These are phyloP conservation scores for Umbelopsis sp. DNA, from an alignment of 192 early-diverging fungal genomes.

Conservation along the genomic window DNA sequence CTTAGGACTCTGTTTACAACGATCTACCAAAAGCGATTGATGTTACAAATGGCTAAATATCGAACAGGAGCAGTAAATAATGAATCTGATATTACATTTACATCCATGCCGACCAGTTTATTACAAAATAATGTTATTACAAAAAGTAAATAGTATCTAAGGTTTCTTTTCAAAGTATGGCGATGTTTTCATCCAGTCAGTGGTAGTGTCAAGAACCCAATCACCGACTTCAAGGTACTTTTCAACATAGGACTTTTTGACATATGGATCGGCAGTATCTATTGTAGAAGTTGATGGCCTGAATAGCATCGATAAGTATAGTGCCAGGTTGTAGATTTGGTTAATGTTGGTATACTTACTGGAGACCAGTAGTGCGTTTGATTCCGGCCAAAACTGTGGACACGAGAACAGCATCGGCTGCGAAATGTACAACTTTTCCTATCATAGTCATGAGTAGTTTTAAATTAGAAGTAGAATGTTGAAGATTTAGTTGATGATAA, in stretches of 20 bases:
- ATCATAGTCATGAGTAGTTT: conserved; percentile 33
- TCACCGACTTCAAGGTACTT: conserved; percentile 60
- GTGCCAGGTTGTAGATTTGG: not conserved
- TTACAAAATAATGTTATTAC: not conserved
- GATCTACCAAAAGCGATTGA: too few relatives aligned
- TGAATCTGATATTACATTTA: not conserved
- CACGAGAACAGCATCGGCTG: conserved; percentile 59
- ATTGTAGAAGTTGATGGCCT: conserved; percentile 52
- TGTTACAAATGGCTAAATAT: not conserved
- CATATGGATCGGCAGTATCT: conserved; percentile 49
- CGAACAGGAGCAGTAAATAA: not conserved
- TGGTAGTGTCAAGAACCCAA: conserved; percentile 50
- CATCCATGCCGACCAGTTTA: not conserved
- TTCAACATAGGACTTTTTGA: conserved; percentile 37
- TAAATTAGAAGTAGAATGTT: not conserved
- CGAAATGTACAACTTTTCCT: conserved; percentile 50
- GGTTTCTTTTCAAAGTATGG: conserved; percentile 51
- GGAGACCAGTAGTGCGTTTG: conserved; percentile 53
- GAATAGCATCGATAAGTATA: not conserved
- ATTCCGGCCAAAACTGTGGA: conserved; percentile 61
- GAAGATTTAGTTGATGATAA: not conserved
- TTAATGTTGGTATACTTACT: conserved; percentile 26
- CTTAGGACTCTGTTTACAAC: too few relatives aligned
- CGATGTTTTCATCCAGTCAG: conserved; percentile 43
- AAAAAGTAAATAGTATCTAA: not conserved